Evolutionary conservation across 1,284 basidiomycete species (phyloP).

Genomic region (Naganishia sp.): DNA sequence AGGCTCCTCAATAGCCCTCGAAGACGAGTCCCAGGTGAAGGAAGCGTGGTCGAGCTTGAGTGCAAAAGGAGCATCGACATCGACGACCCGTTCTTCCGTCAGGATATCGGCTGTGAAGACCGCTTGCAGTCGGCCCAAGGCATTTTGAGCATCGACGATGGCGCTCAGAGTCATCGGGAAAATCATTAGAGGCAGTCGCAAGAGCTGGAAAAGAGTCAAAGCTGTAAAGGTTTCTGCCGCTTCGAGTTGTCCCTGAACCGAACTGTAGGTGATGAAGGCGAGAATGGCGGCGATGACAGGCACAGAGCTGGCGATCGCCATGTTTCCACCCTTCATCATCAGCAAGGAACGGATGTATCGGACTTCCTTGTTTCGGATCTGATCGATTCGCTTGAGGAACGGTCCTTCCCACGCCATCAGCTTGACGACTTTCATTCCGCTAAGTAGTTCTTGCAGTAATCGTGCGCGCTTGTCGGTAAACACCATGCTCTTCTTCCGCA

Average conservation of each 20-base stretch:
- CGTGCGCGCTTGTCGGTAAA: constrained; percentile 72
- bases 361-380: constrained; percentile 73
- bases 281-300: constrained; percentile 81
- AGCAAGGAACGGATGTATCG: constrained; percentile 74
- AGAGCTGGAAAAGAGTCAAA: constrained; percentile 70
- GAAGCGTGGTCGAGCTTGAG: constrained; percentile 67
- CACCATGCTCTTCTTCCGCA: constrained; percentile 74
- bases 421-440: constrained; percentile 87
- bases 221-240: constrained; percentile 77
- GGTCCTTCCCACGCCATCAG: constrained; percentile 63
- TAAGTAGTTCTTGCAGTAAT: constrained; percentile 62
- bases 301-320: constrained; percentile 60
- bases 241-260: constrained; percentile 26
- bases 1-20: constrained; percentile 59
- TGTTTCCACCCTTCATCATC: constrained; percentile 66
- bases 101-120: constrained; percentile 78
- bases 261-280: constrained; percentile 76
- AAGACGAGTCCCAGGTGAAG: constrained; percentile 79
- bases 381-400: constrained; percentile 66
- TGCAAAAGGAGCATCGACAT: constrained; percentile 60
- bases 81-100: constrained; percentile 56
- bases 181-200: constrained; percentile 53
- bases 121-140: constrained; percentile 65
- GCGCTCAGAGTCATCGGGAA: constrained; percentile 70
- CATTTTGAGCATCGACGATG: constrained; percentile 76